phyloP scores from a whole-genome alignment of 129 eudicot genomes.

The Flaveria robusta region DNA sequence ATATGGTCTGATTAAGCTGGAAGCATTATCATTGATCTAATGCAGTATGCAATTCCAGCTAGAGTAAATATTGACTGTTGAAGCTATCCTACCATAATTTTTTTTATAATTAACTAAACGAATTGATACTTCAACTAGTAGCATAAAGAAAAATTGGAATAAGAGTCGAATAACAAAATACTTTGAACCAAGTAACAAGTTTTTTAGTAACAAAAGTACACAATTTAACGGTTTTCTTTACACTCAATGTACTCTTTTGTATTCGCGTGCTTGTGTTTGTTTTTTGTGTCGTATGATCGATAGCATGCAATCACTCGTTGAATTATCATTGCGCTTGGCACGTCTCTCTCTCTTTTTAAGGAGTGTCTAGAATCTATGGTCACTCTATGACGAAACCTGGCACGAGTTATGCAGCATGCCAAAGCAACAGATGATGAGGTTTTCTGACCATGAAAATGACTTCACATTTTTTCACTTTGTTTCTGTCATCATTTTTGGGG shows the following conservation, averaged over 20 bases:
- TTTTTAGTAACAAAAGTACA: slow-evolving; percentile 3
- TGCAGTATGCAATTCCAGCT: not conserved
- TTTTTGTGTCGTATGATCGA: slow-evolving; percentile 24
- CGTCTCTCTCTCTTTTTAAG: slow-evolving; percentile 30
- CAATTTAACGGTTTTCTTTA: not conserved
- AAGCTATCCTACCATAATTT: not conserved
- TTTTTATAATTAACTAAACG: not conserved
- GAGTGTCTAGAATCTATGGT: slow-evolving; percentile 21
- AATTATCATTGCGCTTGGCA: slow-evolving; percentile 34
- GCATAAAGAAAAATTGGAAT: not conserved
- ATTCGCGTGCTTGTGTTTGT: slow-evolving; percentile 25
- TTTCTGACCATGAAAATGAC: slow-evolving; percentile 40
- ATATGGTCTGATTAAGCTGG: not conserved
- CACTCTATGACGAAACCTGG: slow-evolving; percentile 29
- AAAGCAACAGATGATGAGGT: slow-evolving; percentile 36
- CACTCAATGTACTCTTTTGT: slow-evolving; percentile 11
- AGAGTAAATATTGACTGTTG: not conserved
- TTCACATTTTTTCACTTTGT: slow-evolving; percentile 23
- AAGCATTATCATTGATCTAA: not conserved
- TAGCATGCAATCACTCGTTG: not conserved
- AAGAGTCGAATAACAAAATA: not conserved
- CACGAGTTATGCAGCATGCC: slow-evolving; percentile 40
- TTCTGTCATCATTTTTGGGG: slow-evolving; percentile 34
- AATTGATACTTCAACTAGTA: not conserved
- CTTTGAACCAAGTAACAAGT: not conserved